Conservation (phyloP, 208 protist genomes). For the Trypanosoma platydactyli region DNA sequence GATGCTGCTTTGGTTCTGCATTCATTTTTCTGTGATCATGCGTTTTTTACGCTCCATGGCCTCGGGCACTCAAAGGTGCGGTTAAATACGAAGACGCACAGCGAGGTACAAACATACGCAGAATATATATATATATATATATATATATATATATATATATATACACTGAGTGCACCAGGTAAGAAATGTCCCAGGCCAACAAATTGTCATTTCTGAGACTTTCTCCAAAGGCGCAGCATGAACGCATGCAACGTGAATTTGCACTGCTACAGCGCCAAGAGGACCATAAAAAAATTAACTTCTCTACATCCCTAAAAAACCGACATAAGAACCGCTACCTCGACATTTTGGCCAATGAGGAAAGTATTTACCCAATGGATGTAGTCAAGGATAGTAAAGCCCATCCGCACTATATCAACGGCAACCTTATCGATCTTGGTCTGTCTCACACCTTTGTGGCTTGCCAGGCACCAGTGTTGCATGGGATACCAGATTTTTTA, state of each 20-base stretch:
- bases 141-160: slow-evolving; percentile 9
- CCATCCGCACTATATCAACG: slow-evolving; percentile 60
- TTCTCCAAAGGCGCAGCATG: slow-evolving; percentile 39
- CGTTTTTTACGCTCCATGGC: not conserved
- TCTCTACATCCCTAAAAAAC: slow-evolving; percentile 50
- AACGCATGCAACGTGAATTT: slow-evolving; percentile 53
- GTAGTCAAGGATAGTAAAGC: not conserved
- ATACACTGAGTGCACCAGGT: not conserved
- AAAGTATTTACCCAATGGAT: slow-evolving; percentile 59
- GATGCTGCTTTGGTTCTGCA: not conserved
- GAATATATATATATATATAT: slow-evolving; percentile 1
- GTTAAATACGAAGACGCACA: too few relatives aligned
- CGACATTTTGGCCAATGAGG: slow-evolving; percentile 80
- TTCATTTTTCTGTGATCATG: not conserved
- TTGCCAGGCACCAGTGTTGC: slow-evolving; percentile 70
- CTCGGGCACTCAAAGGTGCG: too few relatives aligned
- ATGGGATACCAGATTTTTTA: slow-evolving; percentile 66
- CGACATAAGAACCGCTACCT: slow-evolving; percentile 71
- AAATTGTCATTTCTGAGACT: slow-evolving; percentile 33
- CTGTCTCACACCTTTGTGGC: slow-evolving; percentile 67
- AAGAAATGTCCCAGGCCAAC: not conserved
- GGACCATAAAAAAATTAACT: slow-evolving; percentile 53
- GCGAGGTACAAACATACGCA: too few relatives aligned
- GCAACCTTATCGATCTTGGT: slow-evolving; percentile 46
- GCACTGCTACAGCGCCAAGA: slow-evolving; percentile 38